Base-by-base conservation (phyloP, 1,139 yeast species). In the Scheffersomyces cryptocercus region DNA sequence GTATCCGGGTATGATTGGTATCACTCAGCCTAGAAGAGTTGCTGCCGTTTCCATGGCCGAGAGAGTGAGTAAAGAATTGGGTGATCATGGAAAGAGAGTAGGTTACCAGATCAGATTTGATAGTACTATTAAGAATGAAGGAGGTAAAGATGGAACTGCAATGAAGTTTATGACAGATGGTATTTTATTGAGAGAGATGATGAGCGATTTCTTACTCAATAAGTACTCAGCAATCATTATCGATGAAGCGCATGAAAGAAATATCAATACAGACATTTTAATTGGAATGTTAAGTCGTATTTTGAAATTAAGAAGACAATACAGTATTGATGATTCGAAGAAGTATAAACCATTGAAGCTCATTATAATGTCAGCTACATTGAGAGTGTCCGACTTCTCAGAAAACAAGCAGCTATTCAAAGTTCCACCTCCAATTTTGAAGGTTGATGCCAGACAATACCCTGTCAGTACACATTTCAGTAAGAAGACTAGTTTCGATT, bases 81-180 rank as follows among this genome's bases (percentile, higher is more conserved):
- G 98, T 0, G 78, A 84, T 50, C 89, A 86, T 53, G 85, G 88
- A 3, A 64, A 77, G 28, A 73, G 79, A 46, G 99, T 95, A 10
- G 97, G 93, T 8, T 82, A 93, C 61, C 98, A 93, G 63, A 87
- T 95, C 46, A 73, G 99, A 52, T 95, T 95, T 58, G 99, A 95
- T 56, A 77, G 93, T 3, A 81, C 82, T 2, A 79, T 85, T 4
- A 79, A 79, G 45, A 67, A 77, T 12, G 82, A 82, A 46, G 79
- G 78, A 8, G 52, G 59, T 10, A 65, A 57, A 39, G 52, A 66
- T 43, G 79, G 79, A 14, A 95, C 99, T 0, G 86, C 88, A 4
- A 63, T 95, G 63, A 95, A 95, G 63, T 91, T 93, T 58, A 93
- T 95, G 99, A 95, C 99, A 2, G 99, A 95, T 73, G 99, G 99